Percentiles rank a stretch among this genome's conserved stretches.
Evolutionary conservation across 2,329 filamentous ascomycete species (phyloP).

Genomic region (Alternaria infectoria): DNA sequence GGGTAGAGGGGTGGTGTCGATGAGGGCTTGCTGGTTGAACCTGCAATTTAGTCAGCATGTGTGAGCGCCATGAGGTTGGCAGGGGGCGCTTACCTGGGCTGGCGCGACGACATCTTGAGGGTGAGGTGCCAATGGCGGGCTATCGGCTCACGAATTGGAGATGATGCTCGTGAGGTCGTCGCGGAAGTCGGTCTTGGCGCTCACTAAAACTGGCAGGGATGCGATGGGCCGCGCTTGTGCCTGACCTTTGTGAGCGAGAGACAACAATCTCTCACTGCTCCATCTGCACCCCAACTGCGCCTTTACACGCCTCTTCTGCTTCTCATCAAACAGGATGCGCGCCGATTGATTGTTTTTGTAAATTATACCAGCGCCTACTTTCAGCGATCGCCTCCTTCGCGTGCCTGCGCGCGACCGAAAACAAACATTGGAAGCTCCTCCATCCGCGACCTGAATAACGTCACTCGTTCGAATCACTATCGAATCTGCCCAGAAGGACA

Average conservation of each 20-base stretch:
- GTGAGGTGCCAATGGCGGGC: slow-evolving; percentile 47
- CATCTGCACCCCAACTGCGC: slow-evolving; percentile 13
- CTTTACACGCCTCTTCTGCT: slow-evolving; percentile 5
- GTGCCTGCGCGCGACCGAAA: slow-evolving; percentile 23
- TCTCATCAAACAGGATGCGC: slow-evolving; percentile 13
- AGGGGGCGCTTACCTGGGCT: slow-evolving; percentile 59
- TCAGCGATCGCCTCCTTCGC: slow-evolving; percentile 10
- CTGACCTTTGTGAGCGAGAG: slow-evolving; percentile 21
- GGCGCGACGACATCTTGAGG: slow-evolving; percentile 65
- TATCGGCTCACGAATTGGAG: slow-evolving; percentile 36
- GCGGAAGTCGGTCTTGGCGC: slow-evolving; percentile 27
- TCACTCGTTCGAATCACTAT: not conserved
- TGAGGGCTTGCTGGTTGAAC: slow-evolving; percentile 91
- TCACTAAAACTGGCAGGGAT: slow-evolving; percentile 19
- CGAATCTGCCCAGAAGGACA: not conserved
- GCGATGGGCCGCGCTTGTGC: slow-evolving; percentile 17
- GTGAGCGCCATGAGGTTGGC: slow-evolving; percentile 6
- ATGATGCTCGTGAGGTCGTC: slow-evolving; percentile 26
- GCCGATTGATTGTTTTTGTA: slow-evolving; percentile 12
- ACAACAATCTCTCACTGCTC: slow-evolving; percentile 15
- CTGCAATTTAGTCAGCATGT: slow-evolving; percentile 57
- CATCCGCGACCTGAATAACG: slow-evolving; percentile 2
- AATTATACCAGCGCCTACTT: not conserved
- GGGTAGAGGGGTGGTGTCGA: slow-evolving; percentile 95
- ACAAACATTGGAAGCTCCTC: slow-evolving; percentile 16